Conservation (phyloP, 2,329 filamentous ascomycete genomes). For the Cladosporium sp. region DNA sequence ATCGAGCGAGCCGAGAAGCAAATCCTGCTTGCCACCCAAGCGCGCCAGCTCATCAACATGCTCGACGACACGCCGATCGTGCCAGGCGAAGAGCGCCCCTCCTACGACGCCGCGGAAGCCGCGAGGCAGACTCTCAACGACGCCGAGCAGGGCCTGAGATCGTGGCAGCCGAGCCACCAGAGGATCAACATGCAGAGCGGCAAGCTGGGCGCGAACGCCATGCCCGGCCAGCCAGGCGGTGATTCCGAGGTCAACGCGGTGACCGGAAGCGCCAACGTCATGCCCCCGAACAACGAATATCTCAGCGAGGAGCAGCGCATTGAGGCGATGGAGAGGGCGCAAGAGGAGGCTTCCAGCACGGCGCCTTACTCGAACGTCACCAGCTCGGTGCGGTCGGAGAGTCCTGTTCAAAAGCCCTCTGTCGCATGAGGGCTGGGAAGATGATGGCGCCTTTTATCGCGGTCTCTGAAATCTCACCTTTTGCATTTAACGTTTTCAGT, state of each 20-base stretch:
- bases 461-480: too few species aligned
- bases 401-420: constrained; percentile 8
- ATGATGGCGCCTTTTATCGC: too few species aligned
- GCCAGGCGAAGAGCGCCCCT: constrained; percentile 71
- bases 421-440: not conserved
- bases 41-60: constrained; percentile 75
- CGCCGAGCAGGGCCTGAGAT: constrained; percentile 80
- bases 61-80: constrained; percentile 88
- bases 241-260: not conserved
- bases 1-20: constrained; percentile 98
- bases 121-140: constrained; percentile 87
- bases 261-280: not conserved
- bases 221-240: constrained; percentile 27
- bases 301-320: constrained; percentile 19
- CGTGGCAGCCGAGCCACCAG: constrained; percentile 61
- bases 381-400: constrained; percentile 5
- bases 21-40: constrained; percentile 87
- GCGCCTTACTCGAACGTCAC: constrained; percentile 16
- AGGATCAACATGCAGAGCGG: constrained; percentile 50
- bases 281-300: constrained; percentile 7
- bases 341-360: constrained; percentile 16
- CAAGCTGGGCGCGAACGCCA: constrained; percentile 45
- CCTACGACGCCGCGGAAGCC: constrained; percentile 62
- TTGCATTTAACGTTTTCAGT: too few species aligned
- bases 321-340: constrained; percentile 21